Base-by-base conservation (phyloP, 2,329 filamentous ascomycete genomes). In the Lasiodiplodia hormozganensis region DNA sequence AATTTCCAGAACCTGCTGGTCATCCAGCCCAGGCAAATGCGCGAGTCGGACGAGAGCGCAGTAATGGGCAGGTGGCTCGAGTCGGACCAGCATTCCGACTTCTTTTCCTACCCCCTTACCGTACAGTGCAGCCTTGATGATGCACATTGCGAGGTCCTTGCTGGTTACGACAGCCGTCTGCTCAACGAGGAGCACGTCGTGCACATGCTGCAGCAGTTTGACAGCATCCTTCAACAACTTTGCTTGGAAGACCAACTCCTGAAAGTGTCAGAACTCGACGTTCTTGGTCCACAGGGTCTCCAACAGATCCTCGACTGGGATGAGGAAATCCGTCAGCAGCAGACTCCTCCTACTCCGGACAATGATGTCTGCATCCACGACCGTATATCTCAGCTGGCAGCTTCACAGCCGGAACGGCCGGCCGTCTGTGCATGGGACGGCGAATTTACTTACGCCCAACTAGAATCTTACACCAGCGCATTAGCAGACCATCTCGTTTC, bases 1-100 rank as follows among this genome's bases (percentile, higher is more conserved):
- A 84, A 87, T 70, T 77, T 86, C 49, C 80, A 82, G 2, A 85
- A 83, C 0, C 83, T 84, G 34, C 23, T 85, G n/a, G 54, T 58
- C 34, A 28, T 58, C 34, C 54, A 80, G 78, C 38, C 38, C 23
- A 58, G 12, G 54, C 34, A 36, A 36, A 40, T 38, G 54, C 54
- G 54, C n/a, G 54, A 21, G 54, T 40, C 38, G 2, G 38, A 40
- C 12, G 12, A 40, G 12, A 4, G 38, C 38, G 12, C 38, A 12
- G 38, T 40, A 12, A 14, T 40, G 38, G 38, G 38, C 38, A 40
- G 1, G 4, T 40, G 38, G 38, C 38, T 40, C 36, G 36, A 36
- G 38, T 40, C 54, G 23, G 54, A 34, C 38, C 34, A 36, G 54
- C 54, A 58, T 58, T 34, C 34, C 12, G 54, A 58, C 36, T 58